Conservation (phyloP, 1,139 yeast species). For the Candida mesenterica region DNA sequence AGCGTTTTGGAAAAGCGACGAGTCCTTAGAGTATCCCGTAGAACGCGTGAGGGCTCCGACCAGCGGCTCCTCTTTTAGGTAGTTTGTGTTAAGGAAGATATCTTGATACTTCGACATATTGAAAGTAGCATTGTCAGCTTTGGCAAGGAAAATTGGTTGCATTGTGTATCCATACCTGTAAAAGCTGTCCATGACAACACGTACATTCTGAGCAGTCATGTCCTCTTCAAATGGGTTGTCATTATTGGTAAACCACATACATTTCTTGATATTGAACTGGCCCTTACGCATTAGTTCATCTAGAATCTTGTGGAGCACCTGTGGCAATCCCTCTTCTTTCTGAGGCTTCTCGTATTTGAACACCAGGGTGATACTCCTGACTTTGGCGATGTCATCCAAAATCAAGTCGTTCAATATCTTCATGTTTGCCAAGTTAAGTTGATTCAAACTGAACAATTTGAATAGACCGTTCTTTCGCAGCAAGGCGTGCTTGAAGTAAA, state of each 20-base stretch:
- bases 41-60: slow-evolving; percentile 3
- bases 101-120: slow-evolving; percentile 56
- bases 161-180: slow-evolving; percentile 26
- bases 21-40: slow-evolving; percentile 10
- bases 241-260: slow-evolving; percentile 45
- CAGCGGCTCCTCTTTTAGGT: slow-evolving; percentile 19
- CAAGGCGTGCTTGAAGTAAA: slow-evolving; percentile 1
- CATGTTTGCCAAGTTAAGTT: slow-evolving; percentile 41
- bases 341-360: slow-evolving; percentile 16
- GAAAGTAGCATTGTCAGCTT: slow-evolving; percentile 26
- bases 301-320: slow-evolving; percentile 31
- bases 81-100: slow-evolving; percentile 47
- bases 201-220: background rate
- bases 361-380: slow-evolving; percentile 16
- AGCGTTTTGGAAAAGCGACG: slow-evolving; percentile 26
- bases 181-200: slow-evolving; percentile 61
- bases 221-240: slow-evolving; percentile 33
- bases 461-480: slow-evolving; percentile 15
- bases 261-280: slow-evolving; percentile 34
- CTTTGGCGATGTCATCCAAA: slow-evolving; percentile 25
- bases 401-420: slow-evolving; percentile 35
- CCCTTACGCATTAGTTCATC: slow-evolving; percentile 33
- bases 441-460: slow-evolving; percentile 34
- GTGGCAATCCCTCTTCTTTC: slow-evolving; percentile 20
- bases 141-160: slow-evolving; percentile 59